Conservation (phyloP, 78 protist species). For the Dictyostelium capitatum region DNA sequence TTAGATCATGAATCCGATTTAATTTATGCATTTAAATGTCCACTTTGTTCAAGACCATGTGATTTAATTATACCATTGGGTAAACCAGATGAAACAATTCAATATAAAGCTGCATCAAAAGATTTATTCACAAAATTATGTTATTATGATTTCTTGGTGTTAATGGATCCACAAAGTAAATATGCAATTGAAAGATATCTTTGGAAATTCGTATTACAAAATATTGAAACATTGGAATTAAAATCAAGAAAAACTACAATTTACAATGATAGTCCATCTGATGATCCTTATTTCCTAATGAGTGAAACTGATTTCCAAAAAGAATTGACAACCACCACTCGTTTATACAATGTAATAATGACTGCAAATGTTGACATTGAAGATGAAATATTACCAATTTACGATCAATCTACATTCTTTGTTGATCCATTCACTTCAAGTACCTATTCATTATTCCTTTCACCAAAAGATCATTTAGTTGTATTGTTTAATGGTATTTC, state of each 20-base stretch:
- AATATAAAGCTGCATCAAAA: slow-evolving; percentile 20
- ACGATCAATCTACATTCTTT: not conserved
- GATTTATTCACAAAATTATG: slow-evolving; percentile 27
- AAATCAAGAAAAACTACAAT: slow-evolving; percentile 29
- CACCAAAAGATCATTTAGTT: slow-evolving; percentile 24
- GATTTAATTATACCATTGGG: slow-evolving; percentile 41
- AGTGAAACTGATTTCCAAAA: slow-evolving; percentile 55
- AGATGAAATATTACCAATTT: slow-evolving; percentile 26
- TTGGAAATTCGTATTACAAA: slow-evolving; percentile 52
- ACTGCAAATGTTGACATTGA: slow-evolving; percentile 17
- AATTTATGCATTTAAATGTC: slow-evolving; percentile 42
- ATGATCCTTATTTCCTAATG: slow-evolving; percentile 40
- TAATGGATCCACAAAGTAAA: slow-evolving; percentile 21
- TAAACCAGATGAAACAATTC: not conserved
- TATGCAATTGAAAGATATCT: slow-evolving; percentile 27
- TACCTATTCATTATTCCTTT: slow-evolving; percentile 39
- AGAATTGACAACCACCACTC: slow-evolving; percentile 36
- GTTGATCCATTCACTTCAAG: slow-evolving; percentile 52
- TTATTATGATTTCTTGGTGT: slow-evolving; percentile 44
- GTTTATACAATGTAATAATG: slow-evolving; percentile 34
- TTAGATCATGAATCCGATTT: not conserved
- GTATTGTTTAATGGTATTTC: slow-evolving; percentile 12
- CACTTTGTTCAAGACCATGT: slow-evolving; percentile 51
- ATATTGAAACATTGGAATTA: slow-evolving; percentile 48
- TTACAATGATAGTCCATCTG: not conserved